Conservation (phyloP, 108 stramenopile genomes). For the Fragilariopsis cylindrus region DNA sequence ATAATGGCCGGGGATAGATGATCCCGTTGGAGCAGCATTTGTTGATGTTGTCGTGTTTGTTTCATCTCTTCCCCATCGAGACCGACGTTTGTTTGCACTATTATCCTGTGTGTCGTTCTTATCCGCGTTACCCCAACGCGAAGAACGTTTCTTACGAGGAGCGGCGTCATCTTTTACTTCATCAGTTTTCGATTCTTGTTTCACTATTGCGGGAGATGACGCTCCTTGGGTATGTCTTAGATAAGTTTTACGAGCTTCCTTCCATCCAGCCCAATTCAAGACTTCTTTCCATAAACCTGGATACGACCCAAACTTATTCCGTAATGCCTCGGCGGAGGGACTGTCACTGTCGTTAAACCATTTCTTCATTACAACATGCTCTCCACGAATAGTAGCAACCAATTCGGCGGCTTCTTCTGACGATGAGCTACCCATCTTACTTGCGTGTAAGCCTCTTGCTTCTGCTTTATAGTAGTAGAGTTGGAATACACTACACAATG, state of each 20-base stretch:
- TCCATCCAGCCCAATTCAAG: conserved; percentile 86
- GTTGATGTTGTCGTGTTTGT: conserved; percentile 24
- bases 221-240: conserved; percentile 35
- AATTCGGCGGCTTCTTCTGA: conserved; percentile 83
- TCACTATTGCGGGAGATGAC: not conserved
- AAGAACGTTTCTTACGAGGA: conserved; percentile 54
- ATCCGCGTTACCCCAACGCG: conserved; percentile 51
- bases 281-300: conserved; percentile 85
- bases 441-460: no score
- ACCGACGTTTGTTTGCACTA: conserved; percentile 53
- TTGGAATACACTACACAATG: no score
- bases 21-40: not conserved
- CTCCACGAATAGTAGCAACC: conserved; percentile 71
- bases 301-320: conserved; percentile 65
- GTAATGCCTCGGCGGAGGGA: conserved; percentile 31
- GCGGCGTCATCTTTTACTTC: conserved; percentile 15
- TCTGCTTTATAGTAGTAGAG: no score
- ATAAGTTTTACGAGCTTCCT: conserved; percentile 67
- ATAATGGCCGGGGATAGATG: conserved; percentile 15
- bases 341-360: conserved; percentile 62
- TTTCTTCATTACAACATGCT: conserved; percentile 82
- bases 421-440: conserved; percentile 24
- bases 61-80: conserved; percentile 68
- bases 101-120: conserved; percentile 11
- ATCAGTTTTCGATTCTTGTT: not conserved